These are phyloP conservation scores for Schwanniomyces occidentalis DNA, from an alignment of 805 yeast genomes.

Conservation along the genomic window DNA sequence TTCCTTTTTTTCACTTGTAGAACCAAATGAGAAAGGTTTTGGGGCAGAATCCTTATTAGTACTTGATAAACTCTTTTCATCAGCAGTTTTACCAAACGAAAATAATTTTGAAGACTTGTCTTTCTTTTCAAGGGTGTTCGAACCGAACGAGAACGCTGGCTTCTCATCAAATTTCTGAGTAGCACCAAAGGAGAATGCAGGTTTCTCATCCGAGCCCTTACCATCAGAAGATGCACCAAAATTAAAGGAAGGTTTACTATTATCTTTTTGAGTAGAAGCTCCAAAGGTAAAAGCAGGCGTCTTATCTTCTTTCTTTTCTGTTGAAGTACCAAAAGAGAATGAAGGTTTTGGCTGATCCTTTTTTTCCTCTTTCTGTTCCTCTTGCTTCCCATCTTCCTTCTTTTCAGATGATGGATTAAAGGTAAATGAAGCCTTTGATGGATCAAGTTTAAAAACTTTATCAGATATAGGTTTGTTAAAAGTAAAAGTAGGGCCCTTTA, in stretches of 20 bases:
- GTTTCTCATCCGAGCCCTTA: conserved; percentile 10
- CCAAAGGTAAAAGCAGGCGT: conserved; percentile 20
- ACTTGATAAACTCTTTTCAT: conserved; percentile 7
- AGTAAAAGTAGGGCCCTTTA: conserved; percentile 72
- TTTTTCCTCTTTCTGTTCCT: conserved; percentile 6
- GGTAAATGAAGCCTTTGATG: conserved; percentile 11
- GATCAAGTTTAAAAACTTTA: conserved; percentile 26
- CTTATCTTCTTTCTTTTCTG: conserved; percentile 4
- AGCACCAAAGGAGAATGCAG: conserved; percentile 21
- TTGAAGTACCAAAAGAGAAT: conserved; percentile 15
- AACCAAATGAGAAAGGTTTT: conserved; percentile 24
- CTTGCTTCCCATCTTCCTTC: conserved; percentile 14
- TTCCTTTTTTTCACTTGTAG: conserved; percentile 9
- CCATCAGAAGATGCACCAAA: conserved; percentile 18
- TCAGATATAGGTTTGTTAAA: conserved; percentile 40
- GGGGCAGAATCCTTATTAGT: conserved; percentile 6
- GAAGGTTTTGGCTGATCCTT: conserved; percentile 14
- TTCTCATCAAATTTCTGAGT: conserved; percentile 11
- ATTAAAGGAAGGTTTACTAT: conserved; percentile 18
- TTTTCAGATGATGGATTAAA: conserved; percentile 17
- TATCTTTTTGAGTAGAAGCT: conserved; percentile 24
- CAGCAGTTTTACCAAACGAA: conserved; percentile 15
- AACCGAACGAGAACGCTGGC: conserved; percentile 25
- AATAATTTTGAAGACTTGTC: conserved; percentile 18
- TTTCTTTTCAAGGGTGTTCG: conserved; percentile 8